Evolutionary conservation across 2,329 filamentous ascomycete genomes (phyloP), one percentile per base, ranked within the genome.

Genomic region (Penicillium sp.): DNA sequence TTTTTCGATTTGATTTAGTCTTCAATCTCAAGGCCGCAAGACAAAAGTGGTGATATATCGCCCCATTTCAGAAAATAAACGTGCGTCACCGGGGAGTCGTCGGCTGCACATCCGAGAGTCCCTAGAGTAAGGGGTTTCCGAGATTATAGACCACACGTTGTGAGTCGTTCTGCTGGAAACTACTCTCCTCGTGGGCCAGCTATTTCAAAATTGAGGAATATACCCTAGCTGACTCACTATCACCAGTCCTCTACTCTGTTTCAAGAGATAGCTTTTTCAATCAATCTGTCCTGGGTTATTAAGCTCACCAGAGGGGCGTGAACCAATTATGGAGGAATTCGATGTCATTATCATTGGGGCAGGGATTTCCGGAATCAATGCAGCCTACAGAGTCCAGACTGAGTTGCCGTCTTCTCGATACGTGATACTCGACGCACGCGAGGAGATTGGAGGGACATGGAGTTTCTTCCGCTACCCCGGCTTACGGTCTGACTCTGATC

Each of bases 391-490:
- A n/a, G 60, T 89, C 2, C 83, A 89, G 59, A 76, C 76, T 0
- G 69, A 77, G 9, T 71, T 85, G 5, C 83, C 85, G 0, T 65
- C 75, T 28, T 71, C 78, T 24, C 79, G 67, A 0, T 91, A 87
- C 64, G 78, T 81, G 9, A 83, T 91, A 28, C 79, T 91, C 16
- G 89, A 91, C 68, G 78, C 76, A 1, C 83, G 88, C 23, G 75
- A 79, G 45, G 74, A 77, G 24, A 77, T 91, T 9, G 89, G 88
- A 4, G 88, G 89, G 1, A 91, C 88, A 1, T 91, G 88, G 88
- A 84, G 86, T 60, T 71, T 90, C 1, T 91, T 90, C 75, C 81
- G 79, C 34, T 91, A 90, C 61, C 88, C 87, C 0, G 86, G 88
- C 18, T 85, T 89, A 58, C 75, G 83, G 40, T 84, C 83, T 1